Evolutionary conservation across 1,284 basidiomycete species (phyloP), one percentile per base, ranked within the genome.

Genomic region (Cryptococcus sp.): DNA sequence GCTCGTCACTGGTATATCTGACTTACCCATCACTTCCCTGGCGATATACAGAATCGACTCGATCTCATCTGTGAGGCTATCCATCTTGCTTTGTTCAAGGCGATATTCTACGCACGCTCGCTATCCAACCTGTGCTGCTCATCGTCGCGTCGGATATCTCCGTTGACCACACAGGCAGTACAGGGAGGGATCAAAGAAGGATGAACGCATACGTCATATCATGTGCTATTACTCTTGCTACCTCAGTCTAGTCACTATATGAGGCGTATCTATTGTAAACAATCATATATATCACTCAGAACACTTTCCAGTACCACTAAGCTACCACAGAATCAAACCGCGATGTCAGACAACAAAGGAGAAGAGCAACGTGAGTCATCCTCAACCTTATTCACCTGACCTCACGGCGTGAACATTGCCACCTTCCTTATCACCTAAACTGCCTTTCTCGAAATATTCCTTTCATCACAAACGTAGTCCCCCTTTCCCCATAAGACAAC

Each of bases 21-120:
- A 62, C 71, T 48, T 44, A 76, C 75, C 75, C 64, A 76, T 74
- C 43, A 75, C 75, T 57, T 75, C 72, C 34, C 74, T 56, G 1
- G 70, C 70, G 31, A 76, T 61, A 59, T 73, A 76, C 32, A 76
- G 66, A 45, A 75, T 66, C 7, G 69, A 70, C 53, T 75, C 72
- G 46, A 77, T 76, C 54, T 74, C 70, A 50, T 77, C 75, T 25
- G 66, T 60, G 2, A 70, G 55, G 25, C 24, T 45, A 58, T 72
- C 64, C 64, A 70, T 70, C 7, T n/a, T 57, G 51, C 5, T 39
- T 28, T 28, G 28, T 28, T 28, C n/a, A n/a, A n/a, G 28, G 4
- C 11, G 28, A 5, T 11, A 11, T 28, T 28, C 28, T 28, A 28
- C 11, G 11, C 28, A 4, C 11, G 28, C 28, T 28, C 28, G 28